Evolutionary conservation across 2,329 filamentous ascomycete species (phyloP).

Genomic region (Ampelomyces quisqualis): DNA sequence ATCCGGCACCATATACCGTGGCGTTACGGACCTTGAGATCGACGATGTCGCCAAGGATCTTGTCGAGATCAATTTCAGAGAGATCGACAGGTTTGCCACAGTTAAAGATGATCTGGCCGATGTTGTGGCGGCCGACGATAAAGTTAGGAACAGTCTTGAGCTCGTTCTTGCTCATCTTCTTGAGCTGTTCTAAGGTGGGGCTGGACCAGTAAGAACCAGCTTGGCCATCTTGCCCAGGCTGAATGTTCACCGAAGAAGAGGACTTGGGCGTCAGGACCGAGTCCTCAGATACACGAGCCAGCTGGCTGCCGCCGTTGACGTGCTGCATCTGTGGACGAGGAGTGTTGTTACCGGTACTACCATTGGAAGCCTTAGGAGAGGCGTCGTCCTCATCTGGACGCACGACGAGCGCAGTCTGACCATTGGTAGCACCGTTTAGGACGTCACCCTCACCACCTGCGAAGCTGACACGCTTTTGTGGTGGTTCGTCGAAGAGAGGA

Average conservation of each 20-base stretch:
- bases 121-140: constrained; percentile 76
- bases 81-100: constrained; percentile 65
- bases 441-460: constrained; percentile 57
- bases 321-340: constrained; percentile 67
- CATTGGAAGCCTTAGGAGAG: constrained; percentile 56
- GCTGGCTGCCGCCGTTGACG: constrained; percentile 70
- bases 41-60: constrained; percentile 76
- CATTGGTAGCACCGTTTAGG: constrained; percentile 47
- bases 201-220: constrained; percentile 85
- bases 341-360: constrained; percentile 34
- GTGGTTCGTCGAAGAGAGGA: constrained; percentile 58
- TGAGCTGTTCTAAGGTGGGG: constrained; percentile 72
- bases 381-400: constrained; percentile 52
- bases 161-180: constrained; percentile 76
- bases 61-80: constrained; percentile 73
- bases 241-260: constrained; percentile 32
- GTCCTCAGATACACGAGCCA: constrained; percentile 77
- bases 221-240: constrained; percentile 50
- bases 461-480: constrained; percentile 82
- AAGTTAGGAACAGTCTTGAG: constrained; percentile 73
- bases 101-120: constrained; percentile 79
- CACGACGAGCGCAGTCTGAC: constrained; percentile 52
- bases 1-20: constrained; percentile 70
- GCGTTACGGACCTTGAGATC: constrained; percentile 74
- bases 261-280: constrained; percentile 47